Evolutionary conservation across 1,139 yeast species (phyloP).

Genomic region (Waltiozyma sp.): DNA sequence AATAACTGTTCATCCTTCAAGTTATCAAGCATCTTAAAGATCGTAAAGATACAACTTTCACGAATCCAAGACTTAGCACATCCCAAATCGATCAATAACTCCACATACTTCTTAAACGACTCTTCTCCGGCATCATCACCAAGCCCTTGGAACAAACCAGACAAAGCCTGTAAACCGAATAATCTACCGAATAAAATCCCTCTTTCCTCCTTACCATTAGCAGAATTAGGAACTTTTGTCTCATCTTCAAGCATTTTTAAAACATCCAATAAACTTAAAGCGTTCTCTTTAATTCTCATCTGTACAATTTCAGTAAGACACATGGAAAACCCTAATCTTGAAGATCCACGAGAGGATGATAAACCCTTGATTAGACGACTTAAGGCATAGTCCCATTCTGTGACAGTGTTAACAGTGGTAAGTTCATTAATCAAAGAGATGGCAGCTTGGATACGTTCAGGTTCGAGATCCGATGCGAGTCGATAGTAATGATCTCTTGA

Average conservation of each 20-base stretch:
- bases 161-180: constrained; percentile 71
- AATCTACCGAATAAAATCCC: constrained; percentile 72
- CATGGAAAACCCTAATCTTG: constrained; percentile 81
- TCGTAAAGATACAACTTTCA: constrained; percentile 67
- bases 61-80: constrained; percentile 71
- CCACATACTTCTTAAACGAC: constrained; percentile 29
- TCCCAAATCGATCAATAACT: constrained; percentile 47
- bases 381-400: constrained; percentile 77
- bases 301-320: constrained; percentile 67
- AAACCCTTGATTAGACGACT: constrained; percentile 72
- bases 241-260: constrained; percentile 12
- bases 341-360: constrained; percentile 71
- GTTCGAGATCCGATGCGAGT: constrained; percentile 66
- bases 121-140: constrained; percentile 21
- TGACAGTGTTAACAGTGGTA: constrained; percentile 29
- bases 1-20: constrained; percentile 18
- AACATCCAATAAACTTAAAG: constrained; percentile 25
- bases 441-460: constrained; percentile 68
- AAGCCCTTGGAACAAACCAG: constrained; percentile 20
- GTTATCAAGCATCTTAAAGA: constrained; percentile 40
- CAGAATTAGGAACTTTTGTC: constrained; percentile 22
- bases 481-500: constrained; percentile 69
- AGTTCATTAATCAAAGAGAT: constrained; percentile 53
- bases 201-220: constrained; percentile 75
- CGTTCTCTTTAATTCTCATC: constrained; percentile 27